Conservation (phyloP, 345 rosid genomes). For the Orychophragmus violaceus region DNA sequence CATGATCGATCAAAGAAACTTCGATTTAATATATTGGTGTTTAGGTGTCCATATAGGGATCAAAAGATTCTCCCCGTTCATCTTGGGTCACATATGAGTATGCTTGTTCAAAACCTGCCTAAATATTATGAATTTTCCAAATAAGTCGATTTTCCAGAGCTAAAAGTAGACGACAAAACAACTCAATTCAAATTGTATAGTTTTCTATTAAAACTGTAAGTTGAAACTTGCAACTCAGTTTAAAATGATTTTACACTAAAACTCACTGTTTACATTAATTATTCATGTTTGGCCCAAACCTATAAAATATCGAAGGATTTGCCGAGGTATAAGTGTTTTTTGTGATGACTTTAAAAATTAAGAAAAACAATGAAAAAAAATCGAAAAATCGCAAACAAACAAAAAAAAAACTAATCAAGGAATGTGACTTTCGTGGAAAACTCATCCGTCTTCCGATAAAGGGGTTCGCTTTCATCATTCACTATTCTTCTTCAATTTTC, state of each 20-base stretch:
- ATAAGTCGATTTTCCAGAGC: neutral
- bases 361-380: neutral
- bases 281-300: conserved; percentile 7
- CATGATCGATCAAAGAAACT: no score
- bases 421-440: conserved; percentile 29
- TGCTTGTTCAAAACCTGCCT: neutral
- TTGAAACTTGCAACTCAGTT: neutral
- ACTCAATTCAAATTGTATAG: neutral
- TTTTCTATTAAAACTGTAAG: neutral
- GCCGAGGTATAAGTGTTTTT: conserved; percentile 20
- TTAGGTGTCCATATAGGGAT: no score
- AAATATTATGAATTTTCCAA: neutral
- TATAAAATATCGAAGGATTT: conserved; percentile 1
- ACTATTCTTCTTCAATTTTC: conserved; percentile 4
- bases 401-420: neutral
- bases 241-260: neutral
- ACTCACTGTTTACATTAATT: neutral
- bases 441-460: conserved; percentile 25
- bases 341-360: neutral
- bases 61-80: no score
- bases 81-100: neutral
- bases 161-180: neutral
- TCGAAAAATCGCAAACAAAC: neutral
- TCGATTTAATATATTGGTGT: no score
- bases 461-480: conserved; percentile 25